phyloP scores from a whole-genome alignment of 2,329 filamentous ascomycete genomes.

The Aspergillus calidoustus region DNA sequence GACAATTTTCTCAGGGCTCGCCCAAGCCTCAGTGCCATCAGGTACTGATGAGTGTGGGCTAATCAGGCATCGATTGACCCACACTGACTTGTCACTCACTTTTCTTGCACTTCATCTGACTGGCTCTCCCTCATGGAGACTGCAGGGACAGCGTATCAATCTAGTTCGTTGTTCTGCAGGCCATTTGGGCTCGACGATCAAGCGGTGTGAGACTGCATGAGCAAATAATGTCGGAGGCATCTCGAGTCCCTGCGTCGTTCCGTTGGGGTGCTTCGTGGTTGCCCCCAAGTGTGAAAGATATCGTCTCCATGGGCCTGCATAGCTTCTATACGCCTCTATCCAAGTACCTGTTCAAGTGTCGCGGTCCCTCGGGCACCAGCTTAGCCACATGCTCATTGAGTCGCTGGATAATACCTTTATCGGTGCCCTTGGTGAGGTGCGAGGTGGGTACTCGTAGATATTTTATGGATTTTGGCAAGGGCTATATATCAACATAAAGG shows the following conservation, averaged over 20 bases:
- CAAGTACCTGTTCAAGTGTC: too few relatives aligned
- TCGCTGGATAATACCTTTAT: too few relatives aligned
- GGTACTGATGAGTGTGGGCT: constrained; percentile 9
- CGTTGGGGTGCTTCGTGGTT: neutral
- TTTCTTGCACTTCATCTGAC: neutral
- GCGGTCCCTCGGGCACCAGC: too few relatives aligned
- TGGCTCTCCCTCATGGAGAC: constrained; percentile 11
- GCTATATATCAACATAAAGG: too few relatives aligned
- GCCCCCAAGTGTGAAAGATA: neutral
- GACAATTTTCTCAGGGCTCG: neutral
- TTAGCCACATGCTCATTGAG: too few relatives aligned
- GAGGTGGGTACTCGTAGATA: too few relatives aligned
- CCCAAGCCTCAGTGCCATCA: neutral
- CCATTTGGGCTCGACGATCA: neutral
- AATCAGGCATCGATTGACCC: constrained; percentile 9
- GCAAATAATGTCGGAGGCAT: constrained; percentile 8
- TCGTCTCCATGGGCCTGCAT: neutral
- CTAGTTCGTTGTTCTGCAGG: constrained; percentile 10
- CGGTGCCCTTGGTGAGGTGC: too few relatives aligned
- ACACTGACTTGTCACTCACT: constrained; percentile 2
- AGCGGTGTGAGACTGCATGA: constrained; percentile 12
- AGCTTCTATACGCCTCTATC: too few relatives aligned
- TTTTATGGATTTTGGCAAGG: too few relatives aligned
- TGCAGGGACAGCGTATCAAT: constrained; percentile 11
- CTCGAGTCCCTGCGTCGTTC: neutral